Conservation (phyloP, 192 early-diverging fungal species). For the Gonapodya sp. region DNA sequence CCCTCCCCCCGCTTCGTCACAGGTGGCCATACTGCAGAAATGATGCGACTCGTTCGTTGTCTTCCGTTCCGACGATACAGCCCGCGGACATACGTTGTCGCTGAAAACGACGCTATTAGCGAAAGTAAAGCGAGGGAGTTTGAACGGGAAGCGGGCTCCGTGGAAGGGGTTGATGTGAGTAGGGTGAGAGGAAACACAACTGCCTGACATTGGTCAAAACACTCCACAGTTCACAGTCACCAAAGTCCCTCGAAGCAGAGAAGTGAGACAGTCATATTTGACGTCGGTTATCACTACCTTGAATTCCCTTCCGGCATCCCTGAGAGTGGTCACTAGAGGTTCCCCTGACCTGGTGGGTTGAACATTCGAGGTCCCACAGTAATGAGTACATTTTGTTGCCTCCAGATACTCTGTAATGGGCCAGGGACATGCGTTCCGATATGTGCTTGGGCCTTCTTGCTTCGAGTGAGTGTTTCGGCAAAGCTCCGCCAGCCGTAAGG, state of each 20-base stretch:
- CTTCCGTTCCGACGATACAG: constrained; percentile 45
- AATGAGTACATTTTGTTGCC: constrained; percentile 1
- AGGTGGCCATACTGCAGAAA: constrained; percentile 91
- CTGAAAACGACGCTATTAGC: constrained; percentile 54
- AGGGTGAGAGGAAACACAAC: background rate
- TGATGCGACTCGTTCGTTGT: constrained; percentile 60
- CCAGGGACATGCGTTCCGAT: constrained; percentile 80
- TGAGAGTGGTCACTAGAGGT: constrained; percentile 26
- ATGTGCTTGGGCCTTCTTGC: constrained; percentile 46
- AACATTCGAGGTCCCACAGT: background rate
- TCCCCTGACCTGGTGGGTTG: constrained; percentile 45
- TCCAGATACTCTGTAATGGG: constrained; percentile 73
- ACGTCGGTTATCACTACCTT: constrained; percentile 44
- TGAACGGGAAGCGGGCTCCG: constrained; percentile 23
- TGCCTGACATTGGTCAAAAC: no score
- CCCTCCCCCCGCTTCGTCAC: no score
- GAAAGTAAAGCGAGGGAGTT: constrained; percentile 37
- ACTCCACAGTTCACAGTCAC: constrained; percentile 10
- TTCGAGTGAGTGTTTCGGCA: constrained; percentile 30
- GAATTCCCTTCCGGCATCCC: constrained; percentile 17
- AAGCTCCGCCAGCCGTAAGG: background rate
- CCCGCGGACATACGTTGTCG: constrained; percentile 64
- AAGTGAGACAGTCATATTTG: constrained; percentile 60
- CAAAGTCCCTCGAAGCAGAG: constrained; percentile 58
- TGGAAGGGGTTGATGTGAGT: constrained; percentile 20